These are phyloP conservation scores for Lactifluus hygrophoroides DNA, from an alignment of 768 basidiomycete genomes.

Conservation along the genomic window DNA sequence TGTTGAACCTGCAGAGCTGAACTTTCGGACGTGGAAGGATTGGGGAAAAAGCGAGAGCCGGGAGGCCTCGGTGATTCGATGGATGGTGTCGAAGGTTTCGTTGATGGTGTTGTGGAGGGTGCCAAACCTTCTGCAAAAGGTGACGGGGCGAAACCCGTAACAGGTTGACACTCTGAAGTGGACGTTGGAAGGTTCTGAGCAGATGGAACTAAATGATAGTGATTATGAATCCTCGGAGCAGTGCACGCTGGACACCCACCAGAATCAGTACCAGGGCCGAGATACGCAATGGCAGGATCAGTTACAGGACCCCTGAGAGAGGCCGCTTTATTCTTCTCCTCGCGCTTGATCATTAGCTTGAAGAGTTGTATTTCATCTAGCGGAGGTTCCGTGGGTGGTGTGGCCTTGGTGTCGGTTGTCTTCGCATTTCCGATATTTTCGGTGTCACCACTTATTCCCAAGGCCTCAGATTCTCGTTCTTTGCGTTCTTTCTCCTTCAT, in stretches of 20 bases:
- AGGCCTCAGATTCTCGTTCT: conserved; percentile 31
- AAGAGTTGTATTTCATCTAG: conserved; percentile 82
- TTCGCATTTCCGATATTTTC: conserved; percentile 23
- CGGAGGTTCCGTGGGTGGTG: conserved; percentile 26
- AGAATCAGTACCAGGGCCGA: conserved; percentile 9
- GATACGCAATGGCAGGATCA: conserved; percentile 9
- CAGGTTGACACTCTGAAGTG: background rate
- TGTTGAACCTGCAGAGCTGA: conserved; percentile 8
- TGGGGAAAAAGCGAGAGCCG: conserved; percentile 33
- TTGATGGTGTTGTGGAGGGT: conserved; percentile 8
- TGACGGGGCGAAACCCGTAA: background rate
- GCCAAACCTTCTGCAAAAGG: background rate
- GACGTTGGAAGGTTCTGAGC: conserved; percentile 1
- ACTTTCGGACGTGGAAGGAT: conserved; percentile 20
- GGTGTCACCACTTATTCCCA: conserved; percentile 13
- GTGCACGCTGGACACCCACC: conserved; percentile 5
- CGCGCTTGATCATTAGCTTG: conserved; percentile 75
- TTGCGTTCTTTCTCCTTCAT: conserved; percentile 68
- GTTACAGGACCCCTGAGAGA: background rate
- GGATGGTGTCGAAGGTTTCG: conserved; percentile 15
- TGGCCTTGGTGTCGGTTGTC: conserved; percentile 12
- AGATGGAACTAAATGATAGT: background rate
- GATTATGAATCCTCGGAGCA: background rate
- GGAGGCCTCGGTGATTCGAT: conserved; percentile 20
- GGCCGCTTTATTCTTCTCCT: conserved; percentile 38